phyloP scores from a whole-genome alignment of 805 yeast species.

The Lipomyces mesembrius region DNA sequence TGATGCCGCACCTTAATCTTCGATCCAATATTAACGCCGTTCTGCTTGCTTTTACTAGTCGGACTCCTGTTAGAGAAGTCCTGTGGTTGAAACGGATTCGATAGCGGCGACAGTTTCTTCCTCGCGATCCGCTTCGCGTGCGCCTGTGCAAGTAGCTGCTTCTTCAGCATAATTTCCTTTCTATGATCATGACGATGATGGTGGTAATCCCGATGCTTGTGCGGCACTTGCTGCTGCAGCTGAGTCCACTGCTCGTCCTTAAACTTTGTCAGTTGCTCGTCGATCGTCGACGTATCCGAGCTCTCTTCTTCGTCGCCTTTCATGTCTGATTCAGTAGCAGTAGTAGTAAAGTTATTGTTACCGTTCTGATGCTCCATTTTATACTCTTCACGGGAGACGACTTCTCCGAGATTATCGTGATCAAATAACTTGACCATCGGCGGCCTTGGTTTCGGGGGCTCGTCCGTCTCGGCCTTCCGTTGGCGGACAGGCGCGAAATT shows the following conservation, averaged over 20 bases:
- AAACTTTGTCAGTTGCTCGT: background rate
- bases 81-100: conserved; percentile 1
- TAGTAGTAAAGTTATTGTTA: background rate
- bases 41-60: conserved; percentile 1
- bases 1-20: conserved; percentile 4
- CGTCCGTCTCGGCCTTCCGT: background rate
- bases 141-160: conserved; percentile 3
- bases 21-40: conserved; percentile 1
- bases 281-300: background rate
- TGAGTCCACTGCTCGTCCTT: background rate
- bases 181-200: conserved; percentile 5
- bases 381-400: conserved; percentile 24
- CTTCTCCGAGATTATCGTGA: conserved; percentile 23
- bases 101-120: background rate
- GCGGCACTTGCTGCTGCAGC: background rate
- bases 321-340: background rate
- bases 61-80: background rate
- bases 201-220: conserved; percentile 4
- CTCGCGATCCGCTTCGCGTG: conserved; percentile 3
- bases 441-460: background rate
- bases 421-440: conserved; percentile 6
- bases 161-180: conserved; percentile 7
- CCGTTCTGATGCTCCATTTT: conserved; percentile 5
- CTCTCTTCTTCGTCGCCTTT: conserved; percentile 1
- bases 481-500: background rate